phyloP scores from a whole-genome alignment of 2,329 filamentous ascomycete genomes.

The Orbilia ellipsospora region DNA sequence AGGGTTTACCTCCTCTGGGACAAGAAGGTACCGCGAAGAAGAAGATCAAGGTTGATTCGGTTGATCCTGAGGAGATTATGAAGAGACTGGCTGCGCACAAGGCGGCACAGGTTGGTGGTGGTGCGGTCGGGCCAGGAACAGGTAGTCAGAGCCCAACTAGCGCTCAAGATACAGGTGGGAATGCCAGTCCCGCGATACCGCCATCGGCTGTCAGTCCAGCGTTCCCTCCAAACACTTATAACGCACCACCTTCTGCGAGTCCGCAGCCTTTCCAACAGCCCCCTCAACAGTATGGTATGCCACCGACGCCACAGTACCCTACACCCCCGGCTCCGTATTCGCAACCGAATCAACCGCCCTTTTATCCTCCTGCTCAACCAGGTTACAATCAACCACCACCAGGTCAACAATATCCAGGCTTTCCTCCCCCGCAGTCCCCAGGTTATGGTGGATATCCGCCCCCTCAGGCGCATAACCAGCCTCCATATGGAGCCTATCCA shows the following conservation, averaged over 20 bases:
- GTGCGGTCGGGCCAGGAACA: conserved; percentile 71
- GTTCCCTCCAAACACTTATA: conserved; percentile 65
- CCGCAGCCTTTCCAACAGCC: conserved; percentile 46
- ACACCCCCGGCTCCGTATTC: conserved; percentile 57
- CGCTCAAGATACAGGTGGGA: conserved; percentile 67
- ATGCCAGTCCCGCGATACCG: conserved; percentile 65
- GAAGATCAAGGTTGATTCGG: conserved; percentile 77
- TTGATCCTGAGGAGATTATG: conserved; percentile 81
- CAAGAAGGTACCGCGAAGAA: conserved; percentile 69
- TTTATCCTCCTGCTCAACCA: conserved; percentile 63
- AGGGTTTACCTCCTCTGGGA: conserved; percentile 83
- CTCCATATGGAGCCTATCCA: conserved; percentile 64
- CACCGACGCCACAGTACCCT: conserved; percentile 40
- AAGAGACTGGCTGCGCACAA: conserved; percentile 81
- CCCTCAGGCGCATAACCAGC: conserved; percentile 64
- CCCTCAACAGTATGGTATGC: conserved; percentile 32
- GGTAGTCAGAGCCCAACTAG: conserved; percentile 68
- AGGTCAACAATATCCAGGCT: conserved; percentile 37
- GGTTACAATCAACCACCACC: conserved; percentile 56
- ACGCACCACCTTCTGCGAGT: conserved; percentile 62
- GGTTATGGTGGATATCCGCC: conserved; percentile 64
- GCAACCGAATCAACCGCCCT: conserved; percentile 64
- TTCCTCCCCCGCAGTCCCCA: conserved; percentile 55
- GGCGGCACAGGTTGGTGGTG: conserved; percentile 72
- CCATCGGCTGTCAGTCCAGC: conserved; percentile 55